Percentiles rank a stretch among this genome's conserved stretches.
Evolutionary conservation across 2,329 filamentous ascomycete species (phyloP).

Genomic region (Periconia macrospinosa): DNA sequence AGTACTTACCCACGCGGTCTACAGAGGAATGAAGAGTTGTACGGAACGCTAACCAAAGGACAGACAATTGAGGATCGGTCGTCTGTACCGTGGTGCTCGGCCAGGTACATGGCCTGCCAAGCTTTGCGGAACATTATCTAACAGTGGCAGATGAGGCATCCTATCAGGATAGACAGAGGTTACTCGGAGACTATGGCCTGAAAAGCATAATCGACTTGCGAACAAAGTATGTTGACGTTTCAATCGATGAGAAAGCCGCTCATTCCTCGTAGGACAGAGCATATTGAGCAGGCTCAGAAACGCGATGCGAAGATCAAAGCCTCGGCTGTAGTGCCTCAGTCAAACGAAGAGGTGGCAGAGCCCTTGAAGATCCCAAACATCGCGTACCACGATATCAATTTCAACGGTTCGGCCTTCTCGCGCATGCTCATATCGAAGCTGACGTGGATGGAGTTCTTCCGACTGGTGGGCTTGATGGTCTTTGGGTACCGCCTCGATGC

Average conservation of each 20-base stretch:
- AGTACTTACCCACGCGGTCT: conserved; percentile 8
- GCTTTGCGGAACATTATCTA: conserved; percentile 1
- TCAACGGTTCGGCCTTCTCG: conserved; percentile 75
- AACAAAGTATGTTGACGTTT: conserved; percentile 60
- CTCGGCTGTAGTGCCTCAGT: conserved; percentile 49
- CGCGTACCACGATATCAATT: conserved; percentile 67
- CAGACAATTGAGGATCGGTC: conserved; percentile 27
- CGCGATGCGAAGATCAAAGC: conserved; percentile 52
- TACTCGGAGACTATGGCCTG: conserved; percentile 65
- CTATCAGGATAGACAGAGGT: conserved; percentile 60
- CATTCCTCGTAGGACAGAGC: conserved; percentile 63
- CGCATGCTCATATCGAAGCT: conserved; percentile 67
- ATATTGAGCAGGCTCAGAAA: conserved; percentile 68
- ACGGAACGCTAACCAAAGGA: conserved; percentile 4
- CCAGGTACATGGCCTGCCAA: conserved; percentile 25
- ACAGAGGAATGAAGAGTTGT: background rate
- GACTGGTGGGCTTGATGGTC: conserved; percentile 64
- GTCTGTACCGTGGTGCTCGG: conserved; percentile 39
- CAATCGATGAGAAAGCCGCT: background rate
- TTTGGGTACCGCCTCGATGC: conserved; percentile 70
- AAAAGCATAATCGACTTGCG: conserved; percentile 77
- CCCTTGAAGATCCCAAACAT: conserved; percentile 66
- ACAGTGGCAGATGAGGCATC: conserved; percentile 67
- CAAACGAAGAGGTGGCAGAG: conserved; percentile 56
- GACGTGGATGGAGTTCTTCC: conserved; percentile 66